Base-by-base conservation (phyloP, 164 flowering plant species). In the Vitis riparia region DNA sequence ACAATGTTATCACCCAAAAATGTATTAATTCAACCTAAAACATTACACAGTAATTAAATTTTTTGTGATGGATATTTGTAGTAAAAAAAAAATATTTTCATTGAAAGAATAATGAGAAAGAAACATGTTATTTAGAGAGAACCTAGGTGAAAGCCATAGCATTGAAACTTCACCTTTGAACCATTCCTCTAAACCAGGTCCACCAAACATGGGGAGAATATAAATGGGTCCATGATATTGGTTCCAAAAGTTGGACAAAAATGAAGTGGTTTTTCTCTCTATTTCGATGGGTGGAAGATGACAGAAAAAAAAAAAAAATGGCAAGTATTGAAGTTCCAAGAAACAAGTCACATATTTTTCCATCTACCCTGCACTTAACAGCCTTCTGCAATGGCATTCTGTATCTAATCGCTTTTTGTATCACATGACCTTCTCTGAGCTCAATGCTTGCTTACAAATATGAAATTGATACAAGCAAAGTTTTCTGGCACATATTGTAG, bases 181-280 rank as follows among this genome's bases (percentile, higher is more conserved):
- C 71, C 91, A 84, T 72, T 76, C 93, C 17, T 73, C 90, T 59
- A 75, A 76, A 62, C 77, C 84, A 3, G 86, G 78, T 76, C 89
- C 76, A 29, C 90, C 82, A 76, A 87, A 74, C 73, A 63, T 82
- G 73, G 94, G 89, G 70, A 82, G 87, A 74, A 73, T 87, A 67
- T 69, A 83, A 71, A 76, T 84, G 74, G 91, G 93, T 55, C 97
- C 97, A 3, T 90, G 74, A 75, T 73, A 67, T 47, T 71, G 51
- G 52, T 69, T 44, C 4, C 9, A 0, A 1, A 11, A 59, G 27
- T 53, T 59, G 27, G 16, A 49, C 8, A 53, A 53, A 69, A 75
- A 69, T 49, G 70, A 73, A 53, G n/a, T 58, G 65, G 48, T 23
- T 27, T 51, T 23, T 14, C 30, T 32, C 30, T 17, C 23, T 27